Conservation (phyloP, 495 filamentous ascomycete genomes). For the Pseudoneurospora amorphoporcata region DNA sequence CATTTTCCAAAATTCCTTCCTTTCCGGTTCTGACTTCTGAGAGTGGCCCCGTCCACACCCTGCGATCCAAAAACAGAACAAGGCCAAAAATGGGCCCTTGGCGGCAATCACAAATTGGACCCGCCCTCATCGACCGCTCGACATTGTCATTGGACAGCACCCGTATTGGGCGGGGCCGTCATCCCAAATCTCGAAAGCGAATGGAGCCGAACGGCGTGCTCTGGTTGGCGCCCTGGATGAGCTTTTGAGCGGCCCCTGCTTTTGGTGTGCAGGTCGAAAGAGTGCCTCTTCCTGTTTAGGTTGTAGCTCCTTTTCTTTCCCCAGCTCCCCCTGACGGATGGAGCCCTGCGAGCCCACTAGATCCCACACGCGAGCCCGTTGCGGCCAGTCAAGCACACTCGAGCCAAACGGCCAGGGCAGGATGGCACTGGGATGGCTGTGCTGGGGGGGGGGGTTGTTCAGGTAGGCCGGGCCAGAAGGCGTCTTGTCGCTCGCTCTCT, state of each 20-base stretch:
- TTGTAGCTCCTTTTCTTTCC: background rate
- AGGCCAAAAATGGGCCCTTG: background rate
- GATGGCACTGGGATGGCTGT: background rate
- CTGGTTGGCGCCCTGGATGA: background rate
- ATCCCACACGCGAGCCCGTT: background rate
- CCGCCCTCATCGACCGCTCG: constrained; percentile 2
- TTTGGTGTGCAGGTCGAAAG: background rate
- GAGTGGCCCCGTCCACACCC: background rate
- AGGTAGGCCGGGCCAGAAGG: background rate
- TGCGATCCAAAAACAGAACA: background rate
- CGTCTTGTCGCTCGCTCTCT: constrained; percentile 5
- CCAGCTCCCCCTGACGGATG: background rate
- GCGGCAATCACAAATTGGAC: constrained; percentile 15
- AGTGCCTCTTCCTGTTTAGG: background rate
- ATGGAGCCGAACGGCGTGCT: background rate
- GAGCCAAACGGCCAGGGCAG: background rate
- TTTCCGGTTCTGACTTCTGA: background rate
- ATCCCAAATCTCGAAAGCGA: constrained; percentile 15
- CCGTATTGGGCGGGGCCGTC: constrained; percentile 3
- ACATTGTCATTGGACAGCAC: constrained; percentile 4
- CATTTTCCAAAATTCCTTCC: background rate
- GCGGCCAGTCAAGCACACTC: background rate
- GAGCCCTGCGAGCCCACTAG: background rate
- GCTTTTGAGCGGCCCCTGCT: background rate
- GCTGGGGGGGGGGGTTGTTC: background rate